Conservation (phyloP, 208 protist species). For the Wallacemonas sp. region DNA sequence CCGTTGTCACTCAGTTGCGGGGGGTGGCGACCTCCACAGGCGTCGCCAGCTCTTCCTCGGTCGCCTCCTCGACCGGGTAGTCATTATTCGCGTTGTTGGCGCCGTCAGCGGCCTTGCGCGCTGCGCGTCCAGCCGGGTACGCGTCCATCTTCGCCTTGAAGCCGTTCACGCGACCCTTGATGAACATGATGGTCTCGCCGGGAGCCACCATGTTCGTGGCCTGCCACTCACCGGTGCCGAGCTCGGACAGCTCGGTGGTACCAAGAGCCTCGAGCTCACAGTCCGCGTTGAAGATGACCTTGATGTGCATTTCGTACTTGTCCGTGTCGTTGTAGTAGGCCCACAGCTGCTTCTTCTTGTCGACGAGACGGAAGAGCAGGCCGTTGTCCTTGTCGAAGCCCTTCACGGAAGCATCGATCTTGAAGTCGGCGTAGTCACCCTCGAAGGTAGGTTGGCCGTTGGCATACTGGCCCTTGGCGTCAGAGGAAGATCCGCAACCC, state of each 20-base stretch:
- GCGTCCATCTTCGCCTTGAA: conserved; percentile 53
- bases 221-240: conserved; percentile 34
- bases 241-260: conserved; percentile 40
- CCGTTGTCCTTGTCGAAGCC: conserved; percentile 68
- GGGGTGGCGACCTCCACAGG: conserved; percentile 1
- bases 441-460: conserved; percentile 49
- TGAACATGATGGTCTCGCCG: conserved; percentile 48
- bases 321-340: conserved; percentile 83
- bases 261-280: conserved; percentile 54
- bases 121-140: neutral
- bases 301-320: conserved; percentile 73
- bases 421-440: conserved; percentile 16
- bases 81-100: neutral
- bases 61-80: neutral
- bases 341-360: conserved; percentile 45
- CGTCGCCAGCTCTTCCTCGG: conserved; percentile 8
- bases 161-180: conserved; percentile 64
- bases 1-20: neutral
- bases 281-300: conserved; percentile 52
- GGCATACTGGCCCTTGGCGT: conserved; percentile 19
- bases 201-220: conserved; percentile 65
- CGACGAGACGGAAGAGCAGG: conserved; percentile 75
- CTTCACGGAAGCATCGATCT: conserved; percentile 39
- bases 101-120: conserved; percentile 7
- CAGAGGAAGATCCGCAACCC: conserved; percentile 37